Percentiles rank a stretch among this genome's conserved stretches.
Conservation (phyloP, 2,329 filamentous ascomycete species). For the Ophiognomonia clavigignenti-juglandacearum region DNA sequence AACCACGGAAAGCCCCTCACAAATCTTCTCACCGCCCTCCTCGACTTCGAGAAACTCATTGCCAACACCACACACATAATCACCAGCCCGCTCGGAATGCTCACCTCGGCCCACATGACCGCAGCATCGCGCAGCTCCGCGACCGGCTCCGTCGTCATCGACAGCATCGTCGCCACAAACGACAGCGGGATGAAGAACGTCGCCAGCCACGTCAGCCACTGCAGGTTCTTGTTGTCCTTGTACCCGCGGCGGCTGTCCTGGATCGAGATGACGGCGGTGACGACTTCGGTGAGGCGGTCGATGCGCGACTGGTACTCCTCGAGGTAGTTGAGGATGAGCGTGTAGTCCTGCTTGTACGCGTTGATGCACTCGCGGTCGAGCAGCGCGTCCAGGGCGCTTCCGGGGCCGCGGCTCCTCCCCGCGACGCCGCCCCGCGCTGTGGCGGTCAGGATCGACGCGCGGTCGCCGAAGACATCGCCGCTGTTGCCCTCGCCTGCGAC, state of each 20-base stretch:
- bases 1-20: slow-evolving; percentile 3
- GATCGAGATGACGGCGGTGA: slow-evolving; percentile 27
- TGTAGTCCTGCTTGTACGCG: slow-evolving; percentile 22
- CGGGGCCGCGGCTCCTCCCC: not conserved
- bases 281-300: slow-evolving; percentile 26
- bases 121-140: slow-evolving; percentile 5
- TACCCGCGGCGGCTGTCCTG: slow-evolving; percentile 23
- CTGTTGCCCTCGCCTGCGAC: too few relatives aligned
- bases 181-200: slow-evolving; percentile 30
- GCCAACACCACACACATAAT: slow-evolving; percentile 8
- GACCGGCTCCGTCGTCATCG: slow-evolving; percentile 22
- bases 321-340: slow-evolving; percentile 20
- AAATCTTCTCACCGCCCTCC: slow-evolving; percentile 6
- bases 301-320: slow-evolving; percentile 28
- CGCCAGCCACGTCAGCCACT: slow-evolving; percentile 28
- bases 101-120: slow-evolving; percentile 10
- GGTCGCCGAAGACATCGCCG: not conserved
- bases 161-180: slow-evolving; percentile 25
- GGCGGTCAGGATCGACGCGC: not conserved
- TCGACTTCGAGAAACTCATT: slow-evolving; percentile 13
- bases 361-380: slow-evolving; percentile 11
- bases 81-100: slow-evolving; percentile 9
- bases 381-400: not conserved
- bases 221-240: slow-evolving; percentile 27
- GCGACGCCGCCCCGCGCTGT: not conserved